Evolutionary conservation across 148 eudicot species (phyloP).

Genomic region (Silene conica): DNA sequence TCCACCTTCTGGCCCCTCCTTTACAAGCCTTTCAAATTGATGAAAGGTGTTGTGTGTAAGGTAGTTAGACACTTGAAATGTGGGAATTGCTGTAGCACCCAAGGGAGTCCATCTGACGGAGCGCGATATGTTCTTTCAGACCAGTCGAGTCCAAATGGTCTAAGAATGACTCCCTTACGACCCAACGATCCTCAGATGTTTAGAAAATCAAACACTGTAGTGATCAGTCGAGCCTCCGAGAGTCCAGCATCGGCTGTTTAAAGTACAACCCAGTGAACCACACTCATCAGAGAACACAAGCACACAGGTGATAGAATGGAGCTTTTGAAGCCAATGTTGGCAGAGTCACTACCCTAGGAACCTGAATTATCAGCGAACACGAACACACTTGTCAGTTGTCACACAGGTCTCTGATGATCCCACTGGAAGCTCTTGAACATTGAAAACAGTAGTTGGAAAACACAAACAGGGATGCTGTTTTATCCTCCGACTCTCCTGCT

Average conservation of each 20-base stretch:
- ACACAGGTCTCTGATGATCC: too few relatives aligned
- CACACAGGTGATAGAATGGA: background rate
- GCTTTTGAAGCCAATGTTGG: too few relatives aligned
- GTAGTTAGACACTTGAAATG: background rate
- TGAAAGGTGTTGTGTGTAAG: background rate
- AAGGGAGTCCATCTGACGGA: background rate
- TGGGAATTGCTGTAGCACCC: background rate
- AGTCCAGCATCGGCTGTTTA: conserved; percentile 3
- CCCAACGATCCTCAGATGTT: background rate
- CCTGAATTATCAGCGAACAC: too few relatives aligned
- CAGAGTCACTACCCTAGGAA: too few relatives aligned
- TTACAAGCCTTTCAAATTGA: conserved; percentile 5
- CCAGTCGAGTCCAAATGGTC: background rate
- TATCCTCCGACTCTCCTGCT: background rate
- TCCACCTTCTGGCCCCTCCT: conserved; percentile 14
- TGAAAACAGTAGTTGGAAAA: background rate
- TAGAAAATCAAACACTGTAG: background rate
- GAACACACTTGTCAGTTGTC: too few relatives aligned
- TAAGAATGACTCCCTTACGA: background rate
- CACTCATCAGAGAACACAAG: background rate
- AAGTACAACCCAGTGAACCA: background rate
- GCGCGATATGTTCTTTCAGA: background rate
- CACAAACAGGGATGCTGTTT: background rate
- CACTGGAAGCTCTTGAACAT: background rate
- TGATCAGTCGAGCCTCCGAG: conserved; percentile 7